Evolutionary conservation across 192 early-diverging fungal genomes (phyloP).

Genomic region (Coemansia reversa): DNA sequence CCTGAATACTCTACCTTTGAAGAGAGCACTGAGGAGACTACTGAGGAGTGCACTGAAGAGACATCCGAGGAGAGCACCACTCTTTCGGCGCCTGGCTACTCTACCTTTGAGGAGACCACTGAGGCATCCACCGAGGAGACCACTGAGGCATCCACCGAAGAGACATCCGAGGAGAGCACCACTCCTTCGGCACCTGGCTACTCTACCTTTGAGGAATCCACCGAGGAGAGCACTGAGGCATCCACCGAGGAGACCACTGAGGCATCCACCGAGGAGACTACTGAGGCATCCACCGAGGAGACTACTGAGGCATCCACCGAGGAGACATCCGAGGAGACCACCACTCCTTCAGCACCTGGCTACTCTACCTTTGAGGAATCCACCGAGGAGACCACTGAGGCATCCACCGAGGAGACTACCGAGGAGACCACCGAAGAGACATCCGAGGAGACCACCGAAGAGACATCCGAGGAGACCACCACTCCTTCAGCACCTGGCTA

Average conservation of each 20-base stretch:
- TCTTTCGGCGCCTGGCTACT: slow-evolving; percentile 7
- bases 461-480: slow-evolving; percentile 15
- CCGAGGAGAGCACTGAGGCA: not conserved
- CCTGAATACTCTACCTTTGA: slow-evolving; percentile 9
- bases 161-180: not conserved
- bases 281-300: slow-evolving; percentile 15
- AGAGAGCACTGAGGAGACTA: slow-evolving; percentile 22
- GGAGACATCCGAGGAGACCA: slow-evolving; percentile 8
- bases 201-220: too few species aligned
- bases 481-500: not conserved
- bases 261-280: slow-evolving; percentile 8
- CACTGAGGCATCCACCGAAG: too few species aligned
- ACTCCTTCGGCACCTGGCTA: too few species aligned
- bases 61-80: slow-evolving; percentile 3
- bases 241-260: slow-evolving; percentile 14
- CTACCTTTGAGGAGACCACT: not conserved
- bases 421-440: slow-evolving; percentile 18
- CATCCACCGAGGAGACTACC: slow-evolving; percentile 12
- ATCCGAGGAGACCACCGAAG: slow-evolving; percentile 14
- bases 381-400: slow-evolving; percentile 8
- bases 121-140: too few species aligned
- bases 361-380: too few species aligned
- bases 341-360: too few species aligned
- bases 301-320: slow-evolving; percentile 1
- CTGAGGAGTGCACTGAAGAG: slow-evolving; percentile 16